A percentile compares a stretch with the other conserved stretches of the same genome.
Conservation (phyloP, 345 rosid species). For the Acer yangbiense region DNA sequence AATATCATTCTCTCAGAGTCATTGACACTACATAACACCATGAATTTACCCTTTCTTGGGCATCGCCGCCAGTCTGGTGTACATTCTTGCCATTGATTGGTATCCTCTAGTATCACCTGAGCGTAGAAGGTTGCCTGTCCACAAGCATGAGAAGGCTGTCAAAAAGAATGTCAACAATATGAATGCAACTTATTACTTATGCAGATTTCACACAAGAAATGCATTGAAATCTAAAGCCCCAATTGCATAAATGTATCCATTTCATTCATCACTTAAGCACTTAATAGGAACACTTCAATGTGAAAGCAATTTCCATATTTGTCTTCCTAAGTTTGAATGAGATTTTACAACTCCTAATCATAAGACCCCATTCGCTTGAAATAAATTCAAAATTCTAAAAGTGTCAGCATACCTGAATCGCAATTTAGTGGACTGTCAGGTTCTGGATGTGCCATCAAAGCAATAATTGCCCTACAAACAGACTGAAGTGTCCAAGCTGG, state of each 20-base stretch:
- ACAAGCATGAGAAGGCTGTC: background rate
- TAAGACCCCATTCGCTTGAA: background rate
- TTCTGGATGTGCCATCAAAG: constrained; percentile 98
- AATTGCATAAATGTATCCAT: background rate
- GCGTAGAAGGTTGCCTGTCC: constrained; percentile 83
- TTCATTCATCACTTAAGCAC: background rate
- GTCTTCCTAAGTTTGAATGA: background rate
- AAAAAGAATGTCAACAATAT: background rate
- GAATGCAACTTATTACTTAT: background rate
- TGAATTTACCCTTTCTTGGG: constrained; percentile 80
- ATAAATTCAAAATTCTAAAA: background rate
- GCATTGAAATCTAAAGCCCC: background rate
- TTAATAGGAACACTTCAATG: background rate
- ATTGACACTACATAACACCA: background rate
- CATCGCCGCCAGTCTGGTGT: constrained; percentile 83
- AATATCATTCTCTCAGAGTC: background rate
- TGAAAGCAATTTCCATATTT: background rate
- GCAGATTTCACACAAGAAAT: background rate
- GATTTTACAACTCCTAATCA: background rate
- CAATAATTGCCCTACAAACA: constrained; percentile 96
- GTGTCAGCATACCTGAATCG: constrained; percentile 69
- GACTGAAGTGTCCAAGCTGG: constrained; percentile 99
- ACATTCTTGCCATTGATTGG: constrained; percentile 98
- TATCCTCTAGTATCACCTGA: constrained; percentile 91
- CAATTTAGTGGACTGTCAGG: constrained; percentile 97